Evolutionary conservation across 805 yeast genomes (phyloP).

Genomic region (Hanseniaspora singularis): DNA sequence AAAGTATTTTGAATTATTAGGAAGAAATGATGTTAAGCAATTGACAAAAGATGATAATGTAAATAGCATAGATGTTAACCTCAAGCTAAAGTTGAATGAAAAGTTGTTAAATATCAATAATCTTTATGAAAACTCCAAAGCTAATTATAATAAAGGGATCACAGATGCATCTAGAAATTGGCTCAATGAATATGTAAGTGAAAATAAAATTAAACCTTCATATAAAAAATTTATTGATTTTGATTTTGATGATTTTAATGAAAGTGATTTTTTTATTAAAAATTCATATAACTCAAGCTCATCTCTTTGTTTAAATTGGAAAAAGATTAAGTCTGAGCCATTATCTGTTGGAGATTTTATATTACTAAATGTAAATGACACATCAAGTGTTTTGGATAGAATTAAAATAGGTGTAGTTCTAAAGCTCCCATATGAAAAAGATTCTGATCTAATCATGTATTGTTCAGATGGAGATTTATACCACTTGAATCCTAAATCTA

Average conservation of each 20-base stretch:
- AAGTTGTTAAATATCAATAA: background rate
- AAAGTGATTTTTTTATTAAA: background rate
- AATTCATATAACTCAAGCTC: background rate
- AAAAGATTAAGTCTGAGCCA: background rate
- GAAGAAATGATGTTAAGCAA: background rate
- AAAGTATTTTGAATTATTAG: background rate
- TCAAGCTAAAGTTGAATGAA: background rate
- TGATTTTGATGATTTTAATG: background rate
- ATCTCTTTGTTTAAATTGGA: background rate
- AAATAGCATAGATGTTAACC: background rate
- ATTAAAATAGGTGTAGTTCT: background rate
- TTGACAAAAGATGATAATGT: background rate
- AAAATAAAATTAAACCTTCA: too few relatives aligned
- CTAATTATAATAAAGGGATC: background rate
- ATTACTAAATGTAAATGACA: background rate
- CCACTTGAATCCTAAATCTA: background rate
- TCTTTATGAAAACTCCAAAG: background rate
- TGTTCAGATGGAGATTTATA: constrained; percentile 4
- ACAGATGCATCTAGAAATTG: background rate
- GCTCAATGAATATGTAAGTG: background rate
- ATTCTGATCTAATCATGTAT: background rate
- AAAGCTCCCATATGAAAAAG: background rate
- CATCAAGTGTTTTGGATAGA: background rate
- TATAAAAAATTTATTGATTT: background rate
- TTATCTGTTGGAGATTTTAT: constrained; percentile 4